Percentiles rank a stretch among this genome's conserved stretches.
Conservation (phyloP, 208 protist genomes). For the Trypanosoma brucei region DNA sequence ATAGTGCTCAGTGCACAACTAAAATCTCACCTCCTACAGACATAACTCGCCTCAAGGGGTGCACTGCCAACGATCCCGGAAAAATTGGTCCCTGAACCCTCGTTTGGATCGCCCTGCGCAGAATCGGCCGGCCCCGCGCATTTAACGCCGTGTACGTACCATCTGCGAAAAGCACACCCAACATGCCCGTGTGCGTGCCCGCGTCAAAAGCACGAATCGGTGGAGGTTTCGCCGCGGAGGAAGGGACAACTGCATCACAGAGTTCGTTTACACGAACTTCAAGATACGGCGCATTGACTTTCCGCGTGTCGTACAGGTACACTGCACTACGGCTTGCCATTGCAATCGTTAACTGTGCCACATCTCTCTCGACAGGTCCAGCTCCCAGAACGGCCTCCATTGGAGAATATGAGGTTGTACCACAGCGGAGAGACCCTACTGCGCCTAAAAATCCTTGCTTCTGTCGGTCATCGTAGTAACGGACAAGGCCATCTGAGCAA, state of each 20-base stretch:
- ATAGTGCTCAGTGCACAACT: slow-evolving; percentile 37
- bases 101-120: slow-evolving; percentile 37
- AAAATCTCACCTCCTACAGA: slow-evolving; percentile 72
- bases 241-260: slow-evolving; percentile 18
- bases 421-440: slow-evolving; percentile 42
- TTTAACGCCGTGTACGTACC: slow-evolving; percentile 76
- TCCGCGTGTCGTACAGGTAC: slow-evolving; percentile 72
- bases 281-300: slow-evolving; percentile 46
- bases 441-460: slow-evolving; percentile 66
- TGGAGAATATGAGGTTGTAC: neutral
- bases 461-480: slow-evolving; percentile 87
- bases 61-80: slow-evolving; percentile 49
- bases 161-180: slow-evolving; percentile 66
- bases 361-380: slow-evolving; percentile 20
- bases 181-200: slow-evolving; percentile 70
- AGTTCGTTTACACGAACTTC: slow-evolving; percentile 29
- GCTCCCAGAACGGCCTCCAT: slow-evolving; percentile 23
- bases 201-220: slow-evolving; percentile 55
- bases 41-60: slow-evolving; percentile 76
- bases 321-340: slow-evolving; percentile 46
- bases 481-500: slow-evolving; percentile 73
- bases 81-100: slow-evolving; percentile 25
- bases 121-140: slow-evolving; percentile 49
- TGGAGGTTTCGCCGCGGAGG: slow-evolving; percentile 10
- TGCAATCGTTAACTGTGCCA: slow-evolving; percentile 41